Conservation (phyloP, 169 alveolate species). For the Theileria parva region DNA sequence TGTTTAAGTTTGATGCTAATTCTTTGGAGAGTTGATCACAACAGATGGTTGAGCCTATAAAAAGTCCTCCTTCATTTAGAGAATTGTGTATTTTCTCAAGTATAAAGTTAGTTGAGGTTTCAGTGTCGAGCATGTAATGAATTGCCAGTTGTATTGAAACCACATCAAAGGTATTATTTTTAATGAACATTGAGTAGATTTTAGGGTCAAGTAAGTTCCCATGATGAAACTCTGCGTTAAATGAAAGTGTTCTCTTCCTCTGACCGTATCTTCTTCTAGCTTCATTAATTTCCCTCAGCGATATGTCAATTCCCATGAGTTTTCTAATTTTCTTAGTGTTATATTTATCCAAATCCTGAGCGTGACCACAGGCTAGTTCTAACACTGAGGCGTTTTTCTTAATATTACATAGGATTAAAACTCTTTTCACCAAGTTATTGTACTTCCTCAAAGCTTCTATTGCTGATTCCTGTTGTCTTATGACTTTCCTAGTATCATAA, state of each 20-base stretch:
- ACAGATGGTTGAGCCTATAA: conserved; percentile 84
- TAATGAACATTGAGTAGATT: conserved; percentile 36
- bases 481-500: conserved; percentile 80
- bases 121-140: conserved; percentile 88
- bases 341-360: conserved; percentile 87
- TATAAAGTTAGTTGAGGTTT: conserved; percentile 82
- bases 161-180: conserved; percentile 61
- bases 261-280: conserved; percentile 81
- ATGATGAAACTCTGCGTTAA: conserved; percentile 77
- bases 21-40: conserved; percentile 45
- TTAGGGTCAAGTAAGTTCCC: conserved; percentile 71
- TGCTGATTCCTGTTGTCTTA: conserved; percentile 77
- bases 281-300: conserved; percentile 81
- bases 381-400: conserved; percentile 71
- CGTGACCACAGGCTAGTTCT: conserved; percentile 89
- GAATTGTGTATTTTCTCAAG: conserved; percentile 77
- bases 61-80: conserved; percentile 85
- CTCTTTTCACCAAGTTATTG: conserved; percentile 81
- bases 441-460: conserved; percentile 77
- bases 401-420: conserved; percentile 70
- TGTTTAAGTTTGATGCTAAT: conserved; percentile 13
- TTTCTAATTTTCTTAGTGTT: conserved; percentile 77
- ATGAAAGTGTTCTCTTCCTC: conserved; percentile 57
- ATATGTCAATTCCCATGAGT: conserved; percentile 84
- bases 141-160: conserved; percentile 90